Percentiles rank a stretch among this genome's conserved stretches.
phyloP scores from a whole-genome alignment of 441 rosid genomes.

The Populus hybrid region DNA sequence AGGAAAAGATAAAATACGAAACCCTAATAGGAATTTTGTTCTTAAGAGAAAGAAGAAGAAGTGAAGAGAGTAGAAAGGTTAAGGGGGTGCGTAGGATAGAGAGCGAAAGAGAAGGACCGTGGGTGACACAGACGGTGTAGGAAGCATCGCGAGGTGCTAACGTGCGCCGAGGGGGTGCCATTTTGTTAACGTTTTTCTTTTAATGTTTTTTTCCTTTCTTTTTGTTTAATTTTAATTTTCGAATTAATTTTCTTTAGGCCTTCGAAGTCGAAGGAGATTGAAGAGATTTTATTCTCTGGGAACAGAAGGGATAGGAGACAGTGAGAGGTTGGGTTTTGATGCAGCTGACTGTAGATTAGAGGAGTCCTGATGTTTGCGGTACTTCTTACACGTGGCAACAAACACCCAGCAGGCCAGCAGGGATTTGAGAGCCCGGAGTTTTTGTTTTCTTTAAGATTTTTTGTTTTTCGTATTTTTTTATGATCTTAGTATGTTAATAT shows the following conservation, averaged over 20 bases:
- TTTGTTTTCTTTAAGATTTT: too few relatives aligned
- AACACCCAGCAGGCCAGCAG: not conserved
- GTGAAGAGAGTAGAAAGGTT: slow-evolving; percentile 24
- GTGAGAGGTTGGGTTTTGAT: not conserved
- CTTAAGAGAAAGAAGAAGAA: not conserved
- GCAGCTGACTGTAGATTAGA: not conserved
- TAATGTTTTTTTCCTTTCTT: not conserved
- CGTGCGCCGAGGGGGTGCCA: slow-evolving; percentile 31
- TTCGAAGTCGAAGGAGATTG: not conserved
- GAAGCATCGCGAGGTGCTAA: slow-evolving; percentile 37
- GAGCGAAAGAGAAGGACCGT: slow-evolving; percentile 27
- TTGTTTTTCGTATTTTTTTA: too few relatives aligned
- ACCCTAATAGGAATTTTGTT: not conserved
- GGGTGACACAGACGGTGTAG: slow-evolving; percentile 43
- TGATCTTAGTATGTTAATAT: too few relatives aligned
- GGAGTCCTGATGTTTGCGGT: not conserved
- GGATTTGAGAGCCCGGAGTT: too few relatives aligned
- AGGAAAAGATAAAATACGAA: slow-evolving; percentile 3
- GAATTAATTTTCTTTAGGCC: not conserved
- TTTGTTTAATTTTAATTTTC: not conserved
- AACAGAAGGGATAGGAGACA: not conserved
- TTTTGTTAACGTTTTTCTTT: not conserved
- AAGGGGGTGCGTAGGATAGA: slow-evolving; percentile 43
- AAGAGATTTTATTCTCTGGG: not conserved
- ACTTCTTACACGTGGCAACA: not conserved